Evolutionary conservation across 2,329 filamentous ascomycete species (phyloP), one percentile per base, ranked within the genome.

Genomic region (Aureobasidium mangrovei): DNA sequence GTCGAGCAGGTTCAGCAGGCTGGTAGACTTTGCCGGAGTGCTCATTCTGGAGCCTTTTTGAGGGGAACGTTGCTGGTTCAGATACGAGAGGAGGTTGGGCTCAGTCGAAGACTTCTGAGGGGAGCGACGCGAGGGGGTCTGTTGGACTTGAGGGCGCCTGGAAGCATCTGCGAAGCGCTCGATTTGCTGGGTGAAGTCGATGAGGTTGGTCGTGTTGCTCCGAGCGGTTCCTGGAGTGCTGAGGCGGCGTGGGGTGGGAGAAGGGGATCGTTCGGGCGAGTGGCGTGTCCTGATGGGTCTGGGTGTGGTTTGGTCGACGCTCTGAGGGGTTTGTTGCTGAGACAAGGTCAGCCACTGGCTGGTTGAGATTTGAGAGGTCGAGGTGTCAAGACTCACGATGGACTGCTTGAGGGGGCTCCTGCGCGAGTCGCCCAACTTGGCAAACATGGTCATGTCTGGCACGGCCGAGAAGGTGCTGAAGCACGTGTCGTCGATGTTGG

Each of bases 381-480:
- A 51, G 47, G 28, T 7, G 32, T 35, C n/a, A 9, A 0, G 26
- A 27, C 47, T 24, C 26, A 42, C 47, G 26, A 38, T 12, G 3
- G 49, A 36, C 35, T 57, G 45, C 39, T 55, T 55, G 42, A 53
- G 33, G 12, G 55, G 49, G n/a, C 47, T 56, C 26, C 33, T 51
- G 32, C 38, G 61, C 54, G 60, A 63, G 58, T 85, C 81, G 54
- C 84, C 82, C 53, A 93, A 72, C 59, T 83, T 83, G 7, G 88
- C 84, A 63, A 94, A 89, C 63, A 84, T 83, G 24, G 89, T 93
- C 81, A 93, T 82, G 63, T 91, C 88, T 4, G 89, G 89, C 53
- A 95, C 82, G 7, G 88, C 89, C 1, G 91, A 96, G 70, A 96
- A 96, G 9, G 80, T 83, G 73, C 89, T 95, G 67, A 95, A 86